Percentiles rank a stretch among this genome's conserved stretches.
These are phyloP conservation scores for Hypoxylon crocopeplum DNA, from an alignment of 495 filamentous ascomycete species.

Conservation along the genomic window DNA sequence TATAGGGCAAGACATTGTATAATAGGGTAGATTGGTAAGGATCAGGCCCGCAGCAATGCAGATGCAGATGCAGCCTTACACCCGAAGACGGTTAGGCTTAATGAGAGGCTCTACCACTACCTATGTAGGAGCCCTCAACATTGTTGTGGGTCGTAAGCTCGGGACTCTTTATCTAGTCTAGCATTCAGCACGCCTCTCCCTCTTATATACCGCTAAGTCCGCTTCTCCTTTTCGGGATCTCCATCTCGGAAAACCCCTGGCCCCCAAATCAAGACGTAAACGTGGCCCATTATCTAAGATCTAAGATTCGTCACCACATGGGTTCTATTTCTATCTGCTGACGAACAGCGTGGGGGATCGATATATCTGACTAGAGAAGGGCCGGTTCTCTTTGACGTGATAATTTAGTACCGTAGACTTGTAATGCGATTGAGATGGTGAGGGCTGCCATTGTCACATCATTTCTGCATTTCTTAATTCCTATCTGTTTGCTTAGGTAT, in stretches of 20 bases:
- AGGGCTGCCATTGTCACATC: no score
- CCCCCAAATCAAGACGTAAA: not conserved
- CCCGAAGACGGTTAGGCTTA: not conserved
- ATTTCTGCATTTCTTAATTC: not conserved
- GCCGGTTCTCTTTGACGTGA: not conserved
- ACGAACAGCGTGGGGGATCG: constrained; percentile 9
- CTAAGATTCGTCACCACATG: constrained; percentile 8
- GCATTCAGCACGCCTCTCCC: not conserved
- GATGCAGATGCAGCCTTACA: constrained; percentile 18
- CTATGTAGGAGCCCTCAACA: not conserved
- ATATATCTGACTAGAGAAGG: constrained; percentile 24
- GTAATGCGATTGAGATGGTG: no score
- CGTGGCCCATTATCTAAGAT: not conserved
- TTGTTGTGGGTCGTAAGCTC: no score
- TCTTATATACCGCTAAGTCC: not conserved
- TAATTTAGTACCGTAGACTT: no score
- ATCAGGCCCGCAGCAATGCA: not conserved
- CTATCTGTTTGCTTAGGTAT: not conserved
- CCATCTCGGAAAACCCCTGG: not conserved
- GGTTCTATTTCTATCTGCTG: constrained; percentile 18
- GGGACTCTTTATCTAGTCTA: no score
- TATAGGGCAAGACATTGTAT: not conserved
- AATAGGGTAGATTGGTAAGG: no score
- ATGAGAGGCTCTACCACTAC: not conserved
- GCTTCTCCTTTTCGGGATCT: no score